Percentiles rank a stretch among this genome's conserved stretches.
Evolutionary conservation across 805 yeast genomes (phyloP).

Genomic region (Metschnikowia arizonensis): DNA sequence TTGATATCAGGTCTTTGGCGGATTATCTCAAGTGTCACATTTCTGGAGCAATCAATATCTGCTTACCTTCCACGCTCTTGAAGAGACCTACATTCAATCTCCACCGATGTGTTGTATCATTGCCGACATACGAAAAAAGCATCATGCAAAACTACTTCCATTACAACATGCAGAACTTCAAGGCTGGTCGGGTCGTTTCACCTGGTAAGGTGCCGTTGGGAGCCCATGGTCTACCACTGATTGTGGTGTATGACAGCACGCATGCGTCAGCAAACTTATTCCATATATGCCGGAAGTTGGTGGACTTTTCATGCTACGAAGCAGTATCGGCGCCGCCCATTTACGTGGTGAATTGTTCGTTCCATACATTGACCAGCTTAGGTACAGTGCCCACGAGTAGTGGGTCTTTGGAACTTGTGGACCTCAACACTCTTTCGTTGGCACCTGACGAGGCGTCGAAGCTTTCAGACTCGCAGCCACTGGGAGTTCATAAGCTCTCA

Average conservation of each 20-base stretch:
- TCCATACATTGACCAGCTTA: slow-evolving; percentile 29
- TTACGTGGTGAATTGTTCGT: slow-evolving; percentile 41
- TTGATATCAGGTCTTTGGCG: slow-evolving; percentile 80
- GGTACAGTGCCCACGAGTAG: slow-evolving; percentile 20
- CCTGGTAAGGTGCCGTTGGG: slow-evolving; percentile 12
- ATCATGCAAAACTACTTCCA: slow-evolving; percentile 36
- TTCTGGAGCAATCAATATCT: slow-evolving; percentile 62
- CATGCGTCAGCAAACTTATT: slow-evolving; percentile 38
- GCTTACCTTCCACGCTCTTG: slow-evolving; percentile 85
- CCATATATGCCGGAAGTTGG: slow-evolving; percentile 48
- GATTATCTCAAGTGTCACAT: slow-evolving; percentile 63
- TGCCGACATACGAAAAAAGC: slow-evolving; percentile 49
- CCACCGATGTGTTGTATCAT: slow-evolving; percentile 55
- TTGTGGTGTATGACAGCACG: slow-evolving; percentile 49
- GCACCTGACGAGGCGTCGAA: slow-evolving; percentile 5
- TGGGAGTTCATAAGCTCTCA: not conserved
- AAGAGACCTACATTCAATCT: slow-evolving; percentile 71
- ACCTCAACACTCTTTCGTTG: slow-evolving; percentile 7
- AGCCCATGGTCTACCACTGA: slow-evolving; percentile 32
- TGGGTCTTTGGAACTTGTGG: slow-evolving; percentile 17
- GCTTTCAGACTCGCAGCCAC: too few species aligned
- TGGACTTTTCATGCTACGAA: slow-evolving; percentile 26
- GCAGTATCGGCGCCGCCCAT: slow-evolving; percentile 30
- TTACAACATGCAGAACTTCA: slow-evolving; percentile 9
- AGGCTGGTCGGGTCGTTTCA: not conserved